These are phyloP conservation scores for Acer yangbiense DNA, from an alignment of 345 rosid genomes.

Conservation along the genomic window DNA sequence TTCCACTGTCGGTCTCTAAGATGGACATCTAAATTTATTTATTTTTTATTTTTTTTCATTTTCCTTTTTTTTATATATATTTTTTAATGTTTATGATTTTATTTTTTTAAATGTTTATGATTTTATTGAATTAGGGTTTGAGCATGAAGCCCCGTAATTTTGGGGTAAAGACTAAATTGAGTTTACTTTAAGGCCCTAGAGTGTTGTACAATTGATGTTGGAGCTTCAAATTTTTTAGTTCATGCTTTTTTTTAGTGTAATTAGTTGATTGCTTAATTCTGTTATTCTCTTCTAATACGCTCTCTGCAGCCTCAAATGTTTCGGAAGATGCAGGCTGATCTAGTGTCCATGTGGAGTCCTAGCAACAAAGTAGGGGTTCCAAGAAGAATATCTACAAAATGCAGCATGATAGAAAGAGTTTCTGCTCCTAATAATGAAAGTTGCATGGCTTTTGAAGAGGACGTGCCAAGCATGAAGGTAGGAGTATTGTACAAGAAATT, in stretches of 20 bases:
- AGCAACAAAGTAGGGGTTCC: slow-evolving; percentile 43
- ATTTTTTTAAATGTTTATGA: too few species aligned
- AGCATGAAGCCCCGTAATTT: neutral
- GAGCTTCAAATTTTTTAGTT: neutral
- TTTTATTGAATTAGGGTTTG: too few species aligned
- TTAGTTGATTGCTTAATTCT: neutral
- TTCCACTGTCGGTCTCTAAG: too few species aligned
- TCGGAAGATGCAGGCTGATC: slow-evolving; percentile 61
- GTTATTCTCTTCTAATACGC: neutral
- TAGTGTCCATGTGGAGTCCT: slow-evolving; percentile 72
- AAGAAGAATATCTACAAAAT: slow-evolving; percentile 46
- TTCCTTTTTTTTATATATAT: too few species aligned
- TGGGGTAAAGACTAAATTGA: neutral
- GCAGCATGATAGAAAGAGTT: slow-evolving; percentile 30
- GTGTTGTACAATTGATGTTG: neutral
- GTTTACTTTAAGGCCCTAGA: neutral
- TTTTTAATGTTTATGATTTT: too few species aligned
- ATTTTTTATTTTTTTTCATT: too few species aligned
- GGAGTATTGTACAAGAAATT: neutral
- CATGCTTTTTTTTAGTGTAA: neutral
- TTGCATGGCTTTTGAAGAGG: slow-evolving; percentile 29
- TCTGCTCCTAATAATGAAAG: slow-evolving; percentile 21
- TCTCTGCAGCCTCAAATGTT: slow-evolving; percentile 66
- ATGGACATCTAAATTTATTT: too few species aligned
- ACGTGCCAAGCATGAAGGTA: slow-evolving; percentile 53